Base-by-base conservation (phyloP, 1,284 basidiomycete species). In the Leucocoprinus gongylophorus region DNA sequence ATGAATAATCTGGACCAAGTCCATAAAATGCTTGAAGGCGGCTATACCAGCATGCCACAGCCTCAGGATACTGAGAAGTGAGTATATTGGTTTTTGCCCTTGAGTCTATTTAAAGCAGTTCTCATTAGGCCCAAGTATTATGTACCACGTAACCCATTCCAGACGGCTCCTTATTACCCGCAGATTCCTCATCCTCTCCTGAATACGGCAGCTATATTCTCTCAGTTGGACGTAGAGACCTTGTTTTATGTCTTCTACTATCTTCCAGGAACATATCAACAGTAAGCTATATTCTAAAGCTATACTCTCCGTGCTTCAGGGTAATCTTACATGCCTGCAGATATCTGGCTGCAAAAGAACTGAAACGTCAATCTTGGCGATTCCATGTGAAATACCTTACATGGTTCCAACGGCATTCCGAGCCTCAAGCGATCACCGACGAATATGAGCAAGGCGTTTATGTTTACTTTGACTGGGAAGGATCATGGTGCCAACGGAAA, bases 181-280 rank as follows among this genome's bases (percentile, higher is more conserved):
- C 97, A 99, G 68, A 68, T 83, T 50, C 91, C 91, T 9, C 80
- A 88, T 59, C 79, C 86, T 20, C 75, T 91, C 46, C 77, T 99
- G 53, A 92, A 84, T 64, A 90, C 93, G 54, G 82, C 93, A 48
- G 83, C 80, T 26, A 80, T 98, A 50, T 98, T 97, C 69, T 78
- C 87, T 50, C 91, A 95, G 66, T 80, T 99, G 57, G 97, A 99
- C 60, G 87, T 97, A 39, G 97, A 99, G 72, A 98, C 95, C 33
- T 74, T 99, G 18, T 99, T 99, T 73, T 99, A 95, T 73, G 91
- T 99, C 65, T 99, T 99, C 72, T 99, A 99, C 74, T 99, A 93
- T 73, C 83, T 92, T 56, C 92, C 94, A 20, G 92, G 94, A 53
- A 95, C 94, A 61, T 98, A 97, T 73, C 93, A 95, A 69, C 95